Conservation (phyloP, 2,329 filamentous ascomycete genomes). For the Beauveria bassiana region DNA sequence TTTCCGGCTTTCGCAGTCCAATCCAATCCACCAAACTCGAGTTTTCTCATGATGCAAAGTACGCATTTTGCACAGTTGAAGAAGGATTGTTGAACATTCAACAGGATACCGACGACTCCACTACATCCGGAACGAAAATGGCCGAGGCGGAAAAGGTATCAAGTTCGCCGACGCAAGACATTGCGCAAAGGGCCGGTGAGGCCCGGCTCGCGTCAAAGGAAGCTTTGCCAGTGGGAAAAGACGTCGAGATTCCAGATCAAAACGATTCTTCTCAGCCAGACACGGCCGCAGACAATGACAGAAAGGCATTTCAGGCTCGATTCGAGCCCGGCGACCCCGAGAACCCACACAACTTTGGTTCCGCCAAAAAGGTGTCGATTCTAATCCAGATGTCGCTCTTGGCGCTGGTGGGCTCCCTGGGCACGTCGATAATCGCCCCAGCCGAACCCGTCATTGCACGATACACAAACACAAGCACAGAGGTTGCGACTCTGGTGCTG, state of each 20-base stretch:
- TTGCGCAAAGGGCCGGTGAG: background rate
- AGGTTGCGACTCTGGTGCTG: background rate
- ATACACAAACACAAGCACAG: slow-evolving; percentile 4
- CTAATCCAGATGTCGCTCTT: slow-evolving; percentile 9
- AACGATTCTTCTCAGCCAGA: background rate
- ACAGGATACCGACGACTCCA: background rate
- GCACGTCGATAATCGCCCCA: slow-evolving; percentile 8
- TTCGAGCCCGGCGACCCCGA: slow-evolving; percentile 8
- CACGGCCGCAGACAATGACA: background rate
- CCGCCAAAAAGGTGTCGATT: slow-evolving; percentile 7
- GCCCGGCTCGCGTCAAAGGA: background rate
- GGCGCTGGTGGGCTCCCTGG: slow-evolving; percentile 4
- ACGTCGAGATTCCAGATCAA: background rate
- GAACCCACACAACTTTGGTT: slow-evolving; percentile 8
- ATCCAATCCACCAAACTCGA: background rate
- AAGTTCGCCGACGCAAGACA: background rate
- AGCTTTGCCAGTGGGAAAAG: background rate
- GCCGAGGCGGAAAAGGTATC: background rate
- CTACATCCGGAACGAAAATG: background rate
- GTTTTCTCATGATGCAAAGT: background rate
- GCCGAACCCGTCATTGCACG: slow-evolving; percentile 1
- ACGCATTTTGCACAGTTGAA: background rate
- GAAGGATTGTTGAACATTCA: background rate
- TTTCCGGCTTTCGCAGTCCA: background rate
- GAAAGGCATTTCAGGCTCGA: background rate